phyloP scores from a whole-genome alignment of 176 grass and related monocot genomes.

The Cymbopogon citratus region DNA sequence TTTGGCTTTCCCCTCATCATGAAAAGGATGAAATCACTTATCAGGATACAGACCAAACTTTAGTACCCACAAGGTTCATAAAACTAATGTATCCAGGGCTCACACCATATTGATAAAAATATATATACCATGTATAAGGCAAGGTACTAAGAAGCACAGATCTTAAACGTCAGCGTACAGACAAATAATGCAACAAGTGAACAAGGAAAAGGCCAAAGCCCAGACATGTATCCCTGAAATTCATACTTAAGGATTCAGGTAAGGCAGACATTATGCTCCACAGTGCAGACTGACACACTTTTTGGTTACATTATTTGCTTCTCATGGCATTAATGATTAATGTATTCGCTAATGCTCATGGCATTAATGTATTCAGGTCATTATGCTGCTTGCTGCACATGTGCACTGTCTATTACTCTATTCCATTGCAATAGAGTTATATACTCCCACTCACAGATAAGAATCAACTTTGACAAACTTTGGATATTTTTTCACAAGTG shows the following conservation, averaged over 20 bases:
- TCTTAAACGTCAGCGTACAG: background rate
- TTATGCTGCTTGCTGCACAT: background rate
- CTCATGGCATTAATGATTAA: background rate
- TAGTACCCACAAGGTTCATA: background rate
- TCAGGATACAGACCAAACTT: background rate
- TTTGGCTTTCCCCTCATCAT: background rate
- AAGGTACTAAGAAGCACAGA: background rate
- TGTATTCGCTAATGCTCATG: background rate
- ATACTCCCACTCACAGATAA: background rate
- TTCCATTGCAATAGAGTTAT: background rate
- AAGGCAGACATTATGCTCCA: background rate
- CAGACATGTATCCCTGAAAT: conserved; percentile 2
- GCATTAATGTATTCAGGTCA: too few relatives aligned
- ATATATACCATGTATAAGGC: background rate
- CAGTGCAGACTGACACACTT: background rate
- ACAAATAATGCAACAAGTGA: background rate
- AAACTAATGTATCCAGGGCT: background rate
- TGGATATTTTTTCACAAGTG: background rate
- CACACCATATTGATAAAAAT: background rate
- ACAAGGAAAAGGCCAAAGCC: background rate
- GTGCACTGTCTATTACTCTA: background rate
- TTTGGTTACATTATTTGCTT: conserved; percentile 5
- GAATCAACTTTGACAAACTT: background rate
- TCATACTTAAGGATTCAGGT: background rate
- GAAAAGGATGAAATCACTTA: background rate